These are phyloP conservation scores for Musa troglodytarum DNA, from an alignment of 176 grass and related monocot genomes.

Conservation along the genomic window DNA sequence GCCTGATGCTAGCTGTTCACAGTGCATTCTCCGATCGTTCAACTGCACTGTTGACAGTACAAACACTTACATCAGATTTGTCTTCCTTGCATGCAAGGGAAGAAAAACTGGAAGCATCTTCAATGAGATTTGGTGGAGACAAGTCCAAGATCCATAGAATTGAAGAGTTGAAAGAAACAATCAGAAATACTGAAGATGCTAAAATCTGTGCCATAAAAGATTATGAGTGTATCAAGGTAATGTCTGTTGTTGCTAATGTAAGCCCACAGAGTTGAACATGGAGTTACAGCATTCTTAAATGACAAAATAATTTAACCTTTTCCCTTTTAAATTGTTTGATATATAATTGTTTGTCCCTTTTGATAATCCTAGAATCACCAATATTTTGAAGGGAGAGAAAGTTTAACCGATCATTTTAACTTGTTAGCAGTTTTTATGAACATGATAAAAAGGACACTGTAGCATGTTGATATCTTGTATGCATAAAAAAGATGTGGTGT, in stretches of 20 bases:
- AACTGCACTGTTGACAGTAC: constrained; percentile 57
- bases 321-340: neutral
- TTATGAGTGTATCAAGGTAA: constrained; percentile 82
- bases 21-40: constrained; percentile 79
- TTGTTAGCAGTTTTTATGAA: neutral
- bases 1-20: constrained; percentile 56
- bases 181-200: constrained; percentile 53
- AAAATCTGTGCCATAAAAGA: constrained; percentile 55
- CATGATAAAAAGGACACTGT: neutral
- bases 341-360: neutral
- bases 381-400: neutral
- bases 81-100: constrained; percentile 37
- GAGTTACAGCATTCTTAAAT: neutral
- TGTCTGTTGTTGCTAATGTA: neutral
- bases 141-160: constrained; percentile 51
- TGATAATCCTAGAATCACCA: neutral
- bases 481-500: neutral
- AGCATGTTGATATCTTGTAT: neutral
- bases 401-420: neutral
- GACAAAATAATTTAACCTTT: neutral
- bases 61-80: constrained; percentile 55
- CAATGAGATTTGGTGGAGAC: constrained; percentile 59
- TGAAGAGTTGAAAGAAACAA: constrained; percentile 62
- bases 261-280: neutral
- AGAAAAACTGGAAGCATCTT: constrained; percentile 64